phyloP scores from a whole-genome alignment of 805 yeast genomes.

The Kazachstania taianensis region DNA sequence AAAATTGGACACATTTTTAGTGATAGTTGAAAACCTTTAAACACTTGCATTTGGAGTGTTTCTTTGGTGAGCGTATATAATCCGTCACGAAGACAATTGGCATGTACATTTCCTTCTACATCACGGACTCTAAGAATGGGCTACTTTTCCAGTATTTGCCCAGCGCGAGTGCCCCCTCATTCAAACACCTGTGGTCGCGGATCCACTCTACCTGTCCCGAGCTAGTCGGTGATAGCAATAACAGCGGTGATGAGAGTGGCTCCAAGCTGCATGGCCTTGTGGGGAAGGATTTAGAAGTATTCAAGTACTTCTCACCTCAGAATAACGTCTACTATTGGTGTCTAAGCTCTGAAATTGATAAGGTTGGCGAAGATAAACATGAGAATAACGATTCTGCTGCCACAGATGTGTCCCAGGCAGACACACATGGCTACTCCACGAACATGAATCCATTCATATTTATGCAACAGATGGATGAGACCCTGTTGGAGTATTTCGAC shows the following conservation, averaged over 20 bases:
- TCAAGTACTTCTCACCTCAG: slow-evolving; percentile 14
- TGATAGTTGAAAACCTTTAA: too few species aligned
- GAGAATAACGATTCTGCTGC: slow-evolving; percentile 27
- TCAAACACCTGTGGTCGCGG: slow-evolving; percentile 16
- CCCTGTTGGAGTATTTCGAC: slow-evolving; percentile 50
- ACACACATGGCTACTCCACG: background rate
- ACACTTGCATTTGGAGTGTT: too few species aligned
- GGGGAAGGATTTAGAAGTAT: slow-evolving; percentile 17
- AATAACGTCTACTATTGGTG: slow-evolving; percentile 23
- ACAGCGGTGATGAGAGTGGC: background rate
- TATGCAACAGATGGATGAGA: slow-evolving; percentile 38
- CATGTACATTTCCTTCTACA: slow-evolving; percentile 26
- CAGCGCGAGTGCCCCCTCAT: slow-evolving; percentile 22
- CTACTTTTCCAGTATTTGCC: slow-evolving; percentile 23
- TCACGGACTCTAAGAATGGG: slow-evolving; percentile 18
- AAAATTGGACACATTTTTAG: too few species aligned
- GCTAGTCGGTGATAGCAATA: too few species aligned
- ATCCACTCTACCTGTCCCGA: slow-evolving; percentile 18
- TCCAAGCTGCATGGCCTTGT: slow-evolving; percentile 8
- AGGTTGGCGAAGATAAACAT: slow-evolving; percentile 1
- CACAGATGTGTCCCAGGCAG: background rate
- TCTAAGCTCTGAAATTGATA: slow-evolving; percentile 5
- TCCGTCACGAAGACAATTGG: too few species aligned
- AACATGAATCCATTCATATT: slow-evolving; percentile 42
- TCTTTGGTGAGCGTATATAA: too few species aligned